A percentile compares a stretch with the other conserved stretches of the same genome.
These are phyloP conservation scores for Aspergillus sp. DNA, from an alignment of 2,329 filamentous ascomycete species.

Conservation along the genomic window DNA sequence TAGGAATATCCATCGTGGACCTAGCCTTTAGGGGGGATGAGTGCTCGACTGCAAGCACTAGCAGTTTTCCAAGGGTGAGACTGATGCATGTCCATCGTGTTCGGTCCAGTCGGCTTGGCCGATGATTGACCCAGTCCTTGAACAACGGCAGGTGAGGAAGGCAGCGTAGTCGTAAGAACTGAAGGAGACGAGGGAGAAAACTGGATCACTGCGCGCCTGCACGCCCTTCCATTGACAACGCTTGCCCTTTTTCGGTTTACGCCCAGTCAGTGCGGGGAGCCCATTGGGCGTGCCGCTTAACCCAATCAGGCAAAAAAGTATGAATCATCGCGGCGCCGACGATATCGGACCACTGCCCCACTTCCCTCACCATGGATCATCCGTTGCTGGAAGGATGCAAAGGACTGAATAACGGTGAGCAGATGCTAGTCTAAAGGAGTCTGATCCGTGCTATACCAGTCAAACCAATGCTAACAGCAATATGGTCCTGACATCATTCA, in stretches of 20 bases:
- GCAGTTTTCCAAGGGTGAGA: not conserved
- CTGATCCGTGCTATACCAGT: too few relatives aligned
- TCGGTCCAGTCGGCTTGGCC: not conserved
- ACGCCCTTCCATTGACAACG: slow-evolving; percentile 8
- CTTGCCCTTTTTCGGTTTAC: not conserved
- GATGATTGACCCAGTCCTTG: not conserved
- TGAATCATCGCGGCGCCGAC: slow-evolving; percentile 2
- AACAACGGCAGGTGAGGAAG: not conserved
- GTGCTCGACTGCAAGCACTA: not conserved
- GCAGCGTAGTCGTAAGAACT: slow-evolving; percentile 3
- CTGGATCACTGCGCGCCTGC: slow-evolving; percentile 2
- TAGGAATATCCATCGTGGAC: not conserved
- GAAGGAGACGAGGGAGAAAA: not conserved
- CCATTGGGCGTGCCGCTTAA: not conserved
- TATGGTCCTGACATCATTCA: too few relatives aligned
- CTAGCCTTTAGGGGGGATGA: not conserved
- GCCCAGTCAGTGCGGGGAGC: not conserved
- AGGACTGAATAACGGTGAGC: too few relatives aligned
- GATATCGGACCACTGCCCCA: slow-evolving; percentile 2
- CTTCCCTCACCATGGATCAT: not conserved
- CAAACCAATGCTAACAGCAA: too few relatives aligned
- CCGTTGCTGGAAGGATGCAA: not conserved
- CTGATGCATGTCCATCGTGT: not conserved
- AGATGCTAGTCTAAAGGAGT: too few relatives aligned
- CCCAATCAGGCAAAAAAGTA: not conserved